phyloP scores from a whole-genome alignment of 768 basidiomycete species.

The Boletus fagicola region DNA sequence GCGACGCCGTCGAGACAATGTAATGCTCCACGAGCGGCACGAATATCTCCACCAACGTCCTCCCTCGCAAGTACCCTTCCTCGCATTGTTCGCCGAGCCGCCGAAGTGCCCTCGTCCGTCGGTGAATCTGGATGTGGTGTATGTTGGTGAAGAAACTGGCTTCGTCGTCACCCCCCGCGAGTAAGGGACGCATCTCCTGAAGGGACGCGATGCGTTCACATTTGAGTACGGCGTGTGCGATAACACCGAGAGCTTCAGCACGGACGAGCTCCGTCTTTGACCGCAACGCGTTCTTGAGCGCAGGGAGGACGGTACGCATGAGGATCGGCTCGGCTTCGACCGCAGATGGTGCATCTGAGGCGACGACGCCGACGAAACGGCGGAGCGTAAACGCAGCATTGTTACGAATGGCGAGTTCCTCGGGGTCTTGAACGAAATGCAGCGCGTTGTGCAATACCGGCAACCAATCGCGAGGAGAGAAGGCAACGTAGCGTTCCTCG shows the following conservation, averaged over 20 bases:
- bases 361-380: conserved; percentile 67
- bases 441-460: conserved; percentile 82
- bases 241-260: conserved; percentile 73
- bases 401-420: conserved; percentile 82
- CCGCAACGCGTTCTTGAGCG: conserved; percentile 73
- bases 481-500: conserved; percentile 51
- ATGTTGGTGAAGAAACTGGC: conserved; percentile 98
- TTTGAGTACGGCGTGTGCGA: conserved; percentile 69
- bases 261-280: conserved; percentile 87
- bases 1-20: conserved; percentile 54
- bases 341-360: conserved; percentile 29
- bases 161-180: conserved; percentile 88
- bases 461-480: conserved; percentile 68
- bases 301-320: conserved; percentile 66
- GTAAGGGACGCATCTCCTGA: conserved; percentile 76
- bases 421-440: conserved; percentile 83
- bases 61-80: conserved; percentile 62
- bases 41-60: conserved; percentile 76
- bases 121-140: conserved; percentile 88
- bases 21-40: conserved; percentile 85
- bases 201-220: conserved; percentile 59
- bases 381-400: conserved; percentile 76
- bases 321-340: conserved; percentile 55
- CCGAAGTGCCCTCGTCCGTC: conserved; percentile 81
- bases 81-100: conserved; percentile 78